These are phyloP conservation scores for Aspergillus fructus DNA, from an alignment of 2,329 filamentous ascomycete genomes.

Conservation along the genomic window DNA sequence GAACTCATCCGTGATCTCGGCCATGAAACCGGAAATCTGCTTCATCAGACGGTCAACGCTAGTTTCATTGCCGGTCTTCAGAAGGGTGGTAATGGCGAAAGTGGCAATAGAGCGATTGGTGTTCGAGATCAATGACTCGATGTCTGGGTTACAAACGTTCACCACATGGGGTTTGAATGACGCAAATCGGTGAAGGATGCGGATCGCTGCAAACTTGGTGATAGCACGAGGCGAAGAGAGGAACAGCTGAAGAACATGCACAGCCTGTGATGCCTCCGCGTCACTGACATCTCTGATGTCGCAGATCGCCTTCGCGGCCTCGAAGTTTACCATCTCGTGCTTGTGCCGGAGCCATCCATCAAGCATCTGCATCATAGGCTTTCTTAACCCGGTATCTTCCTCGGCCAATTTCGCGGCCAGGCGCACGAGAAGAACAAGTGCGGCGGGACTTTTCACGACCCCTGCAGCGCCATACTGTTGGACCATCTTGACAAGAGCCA, in stretches of 20 bases:
- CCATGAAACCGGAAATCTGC: constrained; percentile 97
- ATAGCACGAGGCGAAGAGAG: constrained; percentile 91
- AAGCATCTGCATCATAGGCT: constrained; percentile 95
- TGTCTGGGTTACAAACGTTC: constrained; percentile 92
- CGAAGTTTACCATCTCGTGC: constrained; percentile 99
- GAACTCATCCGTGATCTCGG: constrained; percentile 98
- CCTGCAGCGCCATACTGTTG: constrained; percentile 93
- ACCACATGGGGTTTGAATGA: constrained; percentile 94
- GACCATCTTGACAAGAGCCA: constrained; percentile 99
- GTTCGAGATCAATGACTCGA: constrained; percentile 95
- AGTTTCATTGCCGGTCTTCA: constrained; percentile 97
- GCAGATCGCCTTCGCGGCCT: constrained; percentile 97
- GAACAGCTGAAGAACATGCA: constrained; percentile 95
- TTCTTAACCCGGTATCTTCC: constrained; percentile 83
- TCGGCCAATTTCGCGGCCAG: constrained; percentile 91
- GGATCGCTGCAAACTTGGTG: constrained; percentile 95
- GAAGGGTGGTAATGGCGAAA: constrained; percentile 94
- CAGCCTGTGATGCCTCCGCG: constrained; percentile 83
- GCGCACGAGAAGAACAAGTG: constrained; percentile 86
- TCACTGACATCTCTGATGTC: constrained; percentile 92
- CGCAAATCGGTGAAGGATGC: constrained; percentile 93
- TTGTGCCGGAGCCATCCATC: constrained; percentile 97
- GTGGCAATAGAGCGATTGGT: constrained; percentile 96
- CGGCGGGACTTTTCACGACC: constrained; percentile 91
- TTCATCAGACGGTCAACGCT: constrained; percentile 98